phyloP scores from a whole-genome alignment of 2,329 filamentous ascomycete species.

The Herpotrichia juniperi region DNA sequence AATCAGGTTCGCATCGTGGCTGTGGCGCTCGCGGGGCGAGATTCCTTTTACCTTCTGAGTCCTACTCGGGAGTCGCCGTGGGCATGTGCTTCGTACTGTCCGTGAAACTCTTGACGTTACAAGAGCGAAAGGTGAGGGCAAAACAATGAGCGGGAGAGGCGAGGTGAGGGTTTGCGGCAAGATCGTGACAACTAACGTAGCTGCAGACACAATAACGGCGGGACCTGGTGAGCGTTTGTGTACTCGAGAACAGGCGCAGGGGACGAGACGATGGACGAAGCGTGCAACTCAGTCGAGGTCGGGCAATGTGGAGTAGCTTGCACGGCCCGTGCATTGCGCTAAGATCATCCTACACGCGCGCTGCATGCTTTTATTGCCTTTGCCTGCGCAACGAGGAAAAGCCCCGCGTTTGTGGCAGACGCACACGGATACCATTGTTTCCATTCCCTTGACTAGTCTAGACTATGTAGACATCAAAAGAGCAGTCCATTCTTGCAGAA shows the following conservation, averaged over 20 bases:
- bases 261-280: neutral
- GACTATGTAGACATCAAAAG: too few relatives aligned
- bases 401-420: neutral
- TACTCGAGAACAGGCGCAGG: conserved; percentile 2
- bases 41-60: conserved; percentile 38
- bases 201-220: conserved; percentile 28
- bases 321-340: neutral
- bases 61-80: conserved; percentile 30
- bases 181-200: conserved; percentile 22
- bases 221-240: neutral
- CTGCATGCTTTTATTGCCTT: neutral
- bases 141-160: conserved; percentile 30
- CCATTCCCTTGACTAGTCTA: too few relatives aligned
- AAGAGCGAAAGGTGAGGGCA: conserved; percentile 30
- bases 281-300: neutral
- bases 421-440: too few relatives aligned
- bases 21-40: conserved; percentile 24
- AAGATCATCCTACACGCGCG: neutral
- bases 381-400: neutral
- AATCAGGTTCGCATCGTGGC: conserved; percentile 24
- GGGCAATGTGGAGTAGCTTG: too few relatives aligned
- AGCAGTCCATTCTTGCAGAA: too few relatives aligned
- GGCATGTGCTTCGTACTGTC: conserved; percentile 44
- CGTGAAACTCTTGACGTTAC: conserved; percentile 46
- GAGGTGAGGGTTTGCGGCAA: conserved; percentile 17